A percentile compares a stretch with the other conserved stretches of the same genome.
phyloP scores from a whole-genome alignment of 1,284 basidiomycete species.

The Peniophora sp. region DNA sequence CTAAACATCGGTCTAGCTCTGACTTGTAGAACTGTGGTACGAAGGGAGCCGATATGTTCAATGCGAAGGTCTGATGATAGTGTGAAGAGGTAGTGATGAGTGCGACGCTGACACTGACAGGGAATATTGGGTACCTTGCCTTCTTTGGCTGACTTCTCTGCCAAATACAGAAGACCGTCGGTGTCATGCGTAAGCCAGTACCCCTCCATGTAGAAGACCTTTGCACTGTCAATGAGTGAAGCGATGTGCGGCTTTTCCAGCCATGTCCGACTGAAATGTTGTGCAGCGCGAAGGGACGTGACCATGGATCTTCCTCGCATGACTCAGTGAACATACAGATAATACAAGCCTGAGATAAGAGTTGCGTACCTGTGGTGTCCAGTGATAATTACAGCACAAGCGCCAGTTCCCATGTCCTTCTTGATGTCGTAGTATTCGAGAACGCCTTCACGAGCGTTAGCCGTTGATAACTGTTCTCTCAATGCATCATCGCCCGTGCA shows the following conservation, averaged over 20 bases:
- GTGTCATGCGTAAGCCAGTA: slow-evolving; percentile 90
- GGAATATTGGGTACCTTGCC: slow-evolving; percentile 45
- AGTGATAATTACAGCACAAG: slow-evolving; percentile 87
- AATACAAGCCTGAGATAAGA: background rate
- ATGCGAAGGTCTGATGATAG: slow-evolving; percentile 52
- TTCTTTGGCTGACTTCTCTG: slow-evolving; percentile 59
- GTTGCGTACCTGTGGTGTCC: slow-evolving; percentile 68
- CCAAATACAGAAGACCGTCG: slow-evolving; percentile 61
- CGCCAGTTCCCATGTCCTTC: slow-evolving; percentile 76
- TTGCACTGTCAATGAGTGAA: slow-evolving; percentile 63
- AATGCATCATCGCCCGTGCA: slow-evolving; percentile 84
- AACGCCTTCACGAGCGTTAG: slow-evolving; percentile 84
- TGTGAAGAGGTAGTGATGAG: background rate
- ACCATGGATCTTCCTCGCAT: slow-evolving; percentile 57
- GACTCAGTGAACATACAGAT: background rate
- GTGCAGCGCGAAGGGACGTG: slow-evolving; percentile 80
- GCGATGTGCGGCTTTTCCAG: slow-evolving; percentile 63
- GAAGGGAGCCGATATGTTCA: slow-evolving; percentile 92
- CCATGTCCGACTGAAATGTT: slow-evolving; percentile 73
- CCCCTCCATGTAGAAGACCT: slow-evolving; percentile 85
- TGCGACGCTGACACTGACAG: background rate
- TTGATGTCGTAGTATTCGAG: slow-evolving; percentile 79
- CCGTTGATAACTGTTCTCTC: slow-evolving; percentile 73
- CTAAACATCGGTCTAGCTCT: slow-evolving; percentile 65
- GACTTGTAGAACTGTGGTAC: slow-evolving; percentile 83